phyloP scores from a whole-genome alignment of 495 filamentous ascomycete species.

The Penicillium goetzii region DNA sequence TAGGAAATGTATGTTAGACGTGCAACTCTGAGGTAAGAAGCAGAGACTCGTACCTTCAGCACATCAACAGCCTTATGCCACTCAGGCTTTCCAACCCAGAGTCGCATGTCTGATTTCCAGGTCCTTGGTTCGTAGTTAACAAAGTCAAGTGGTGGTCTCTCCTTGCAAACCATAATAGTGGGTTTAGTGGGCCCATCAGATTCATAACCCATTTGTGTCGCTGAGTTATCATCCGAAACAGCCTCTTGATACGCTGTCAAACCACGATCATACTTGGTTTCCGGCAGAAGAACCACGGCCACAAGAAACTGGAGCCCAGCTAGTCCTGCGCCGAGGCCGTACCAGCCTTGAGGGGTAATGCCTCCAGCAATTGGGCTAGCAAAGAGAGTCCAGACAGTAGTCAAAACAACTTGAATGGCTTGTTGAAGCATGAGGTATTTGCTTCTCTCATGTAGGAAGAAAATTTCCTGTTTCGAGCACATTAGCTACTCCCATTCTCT shows the following conservation, averaged over 20 bases:
- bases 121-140: constrained; percentile 27
- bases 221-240: constrained; percentile 8
- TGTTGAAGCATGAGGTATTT: constrained; percentile 39
- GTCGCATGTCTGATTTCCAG: constrained; percentile 32
- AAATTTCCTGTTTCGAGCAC: constrained; percentile 29
- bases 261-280: constrained; percentile 60
- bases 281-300: constrained; percentile 68
- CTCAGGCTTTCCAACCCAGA: constrained; percentile 36
- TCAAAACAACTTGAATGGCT: constrained; percentile 34
- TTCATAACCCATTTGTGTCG: constrained; percentile 1
- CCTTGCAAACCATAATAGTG: constrained; percentile 18
- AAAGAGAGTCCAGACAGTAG: constrained; percentile 35
- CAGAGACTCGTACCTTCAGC: constrained; percentile 20
- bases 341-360: constrained; percentile 43
- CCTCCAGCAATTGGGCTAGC: constrained; percentile 40
- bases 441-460: constrained; percentile 41
- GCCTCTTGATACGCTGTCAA: constrained; percentile 29
- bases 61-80: constrained; percentile 32
- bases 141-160: constrained; percentile 33
- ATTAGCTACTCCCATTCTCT: background rate
- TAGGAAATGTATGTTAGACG: background rate
- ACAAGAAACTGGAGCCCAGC: constrained; percentile 50
- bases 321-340: constrained; percentile 37
- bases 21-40: background rate
- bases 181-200: constrained; percentile 8